A percentile compares a stretch with the other conserved stretches of the same genome.
phyloP scores from a whole-genome alignment of 352 stramenopile species.

The Aphanomyces euteiches region DNA sequence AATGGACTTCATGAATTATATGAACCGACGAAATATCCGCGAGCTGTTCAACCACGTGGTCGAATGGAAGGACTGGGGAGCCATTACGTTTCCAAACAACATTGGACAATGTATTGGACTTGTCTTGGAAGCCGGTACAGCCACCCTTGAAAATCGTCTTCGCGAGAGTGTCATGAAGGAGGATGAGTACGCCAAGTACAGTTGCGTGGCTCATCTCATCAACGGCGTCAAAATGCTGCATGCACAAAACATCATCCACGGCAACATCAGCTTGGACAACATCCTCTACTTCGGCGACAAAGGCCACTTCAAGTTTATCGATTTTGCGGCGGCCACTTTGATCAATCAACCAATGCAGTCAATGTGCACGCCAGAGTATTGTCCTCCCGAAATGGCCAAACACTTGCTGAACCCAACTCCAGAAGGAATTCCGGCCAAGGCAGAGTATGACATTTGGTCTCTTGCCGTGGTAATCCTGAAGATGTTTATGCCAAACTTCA shows the following conservation, averaged over 20 bases:
- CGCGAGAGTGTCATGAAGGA: background rate
- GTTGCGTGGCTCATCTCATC: background rate
- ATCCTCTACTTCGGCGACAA: background rate
- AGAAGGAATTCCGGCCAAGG: background rate
- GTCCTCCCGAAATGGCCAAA: conserved; percentile 2
- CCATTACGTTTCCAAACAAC: background rate
- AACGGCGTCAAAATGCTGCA: background rate
- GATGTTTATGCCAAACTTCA: background rate
- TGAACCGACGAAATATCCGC: background rate
- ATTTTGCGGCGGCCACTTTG: background rate
- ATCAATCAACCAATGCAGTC: background rate
- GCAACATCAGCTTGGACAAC: conserved; percentile 9
- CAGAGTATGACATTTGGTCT: background rate
- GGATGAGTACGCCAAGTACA: background rate
- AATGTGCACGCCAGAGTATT: background rate
- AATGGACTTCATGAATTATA: background rate
- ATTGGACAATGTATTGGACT: background rate
- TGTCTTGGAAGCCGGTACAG: background rate
- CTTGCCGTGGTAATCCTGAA: background rate
- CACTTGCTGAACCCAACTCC: background rate
- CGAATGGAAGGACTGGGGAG: background rate
- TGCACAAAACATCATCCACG: background rate
- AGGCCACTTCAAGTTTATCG: background rate
- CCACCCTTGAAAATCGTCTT: background rate
- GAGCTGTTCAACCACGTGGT: background rate